Conservation (phyloP, 2,329 filamentous ascomycete genomes). For the Colletotrichum sp. region DNA sequence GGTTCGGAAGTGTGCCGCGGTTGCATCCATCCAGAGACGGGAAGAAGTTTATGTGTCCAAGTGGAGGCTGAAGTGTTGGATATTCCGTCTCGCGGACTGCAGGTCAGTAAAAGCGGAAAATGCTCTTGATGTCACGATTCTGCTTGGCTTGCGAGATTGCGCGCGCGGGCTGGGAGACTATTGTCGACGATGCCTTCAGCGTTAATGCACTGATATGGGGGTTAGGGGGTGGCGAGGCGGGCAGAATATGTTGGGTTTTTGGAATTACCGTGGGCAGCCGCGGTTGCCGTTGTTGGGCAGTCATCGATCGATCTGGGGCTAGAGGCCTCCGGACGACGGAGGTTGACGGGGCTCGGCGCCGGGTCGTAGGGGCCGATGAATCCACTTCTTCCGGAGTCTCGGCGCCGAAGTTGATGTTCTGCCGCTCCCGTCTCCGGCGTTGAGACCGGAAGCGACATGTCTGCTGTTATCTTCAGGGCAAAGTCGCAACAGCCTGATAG, state of each 20-base stretch:
- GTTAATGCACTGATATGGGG: not conserved
- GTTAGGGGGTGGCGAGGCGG: not conserved
- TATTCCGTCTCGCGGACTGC: not conserved
- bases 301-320: not conserved
- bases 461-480: accelerated
- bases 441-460: not conserved
- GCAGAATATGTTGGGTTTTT: not conserved
- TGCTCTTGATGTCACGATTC: not conserved
- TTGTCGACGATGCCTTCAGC: not conserved
- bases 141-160: not conserved
- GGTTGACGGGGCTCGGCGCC: not conserved
- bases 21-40: not conserved
- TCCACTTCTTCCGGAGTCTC: not conserved
- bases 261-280: not conserved
- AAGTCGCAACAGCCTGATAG: not conserved
- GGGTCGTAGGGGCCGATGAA: not conserved
- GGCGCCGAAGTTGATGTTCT: not conserved
- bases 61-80: not conserved
- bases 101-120: not conserved
- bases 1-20: not conserved
- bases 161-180: not conserved
- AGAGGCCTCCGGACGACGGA: not conserved
- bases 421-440: not conserved
- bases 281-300: not conserved
- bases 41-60: not conserved